Base-by-base conservation (phyloP, 202 grass and related monocot genomes). In the Zizania palustris region DNA sequence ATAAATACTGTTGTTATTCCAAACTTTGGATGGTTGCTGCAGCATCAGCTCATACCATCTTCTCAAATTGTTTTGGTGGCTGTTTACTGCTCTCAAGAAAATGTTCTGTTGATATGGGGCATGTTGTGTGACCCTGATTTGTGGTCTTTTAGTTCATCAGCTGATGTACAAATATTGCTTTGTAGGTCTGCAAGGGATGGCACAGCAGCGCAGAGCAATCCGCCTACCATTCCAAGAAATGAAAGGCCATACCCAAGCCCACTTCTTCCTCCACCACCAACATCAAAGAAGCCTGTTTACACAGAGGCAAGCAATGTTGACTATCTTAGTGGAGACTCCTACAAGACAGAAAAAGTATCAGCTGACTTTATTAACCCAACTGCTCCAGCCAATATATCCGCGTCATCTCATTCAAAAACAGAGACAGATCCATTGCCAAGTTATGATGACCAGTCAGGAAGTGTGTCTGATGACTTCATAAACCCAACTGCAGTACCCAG, bases 311-410 rank as follows among this genome's bases (percentile, higher is more conserved):
- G 80, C 39, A 62, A 55, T 63, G 37, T 90, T 0, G 88, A 93
- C 74, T 93, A 84, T 81, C 91, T 93, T 40, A 93, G 88, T 46
- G 83, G 83, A 3, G 88, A 93, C 56, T 85, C 65, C 18, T 90
- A 88, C 68, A 90, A 73, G 61, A 83, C 85, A 45, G 80, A 81
- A 72, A 90, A 86, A 36, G 71, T 72, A 18, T 48, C 88, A 57
- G 88, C 87, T 77, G 84, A 76, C 54, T 83, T 82, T 61, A 65
- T 90, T 64, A 90, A 90, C 51, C 83, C 88, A 60, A 85, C 79
- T 36, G 69, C 88, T 11, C 74, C 83, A 37, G 9, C 79, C 48
- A 86, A 75, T 65, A 70, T 74, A 13, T 78, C 87, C 16, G 54
- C 70, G 3, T 71, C 84, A 72, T 84, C 84, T 28, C 34, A 78